A percentile compares a stretch with the other conserved stretches of the same genome.
These are phyloP conservation scores for Pistacia atlantica DNA, from an alignment of 345 rosid genomes.

Conservation along the genomic window DNA sequence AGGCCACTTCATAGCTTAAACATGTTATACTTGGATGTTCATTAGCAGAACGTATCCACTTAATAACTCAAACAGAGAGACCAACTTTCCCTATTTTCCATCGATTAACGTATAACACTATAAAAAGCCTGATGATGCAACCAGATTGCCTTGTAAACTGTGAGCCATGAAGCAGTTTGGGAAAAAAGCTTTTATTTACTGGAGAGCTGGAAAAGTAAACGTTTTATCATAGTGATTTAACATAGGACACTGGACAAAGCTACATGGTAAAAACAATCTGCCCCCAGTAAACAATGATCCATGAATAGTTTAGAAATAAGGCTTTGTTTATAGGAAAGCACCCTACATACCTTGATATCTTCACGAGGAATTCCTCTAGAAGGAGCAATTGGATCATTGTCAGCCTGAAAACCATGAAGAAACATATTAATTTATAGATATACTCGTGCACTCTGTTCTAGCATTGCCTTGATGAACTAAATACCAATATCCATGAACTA, in stretches of 20 bases:
- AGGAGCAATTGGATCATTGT: constrained; percentile 93
- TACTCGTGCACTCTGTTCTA: background rate
- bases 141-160: too few species aligned
- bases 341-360: constrained; percentile 66
- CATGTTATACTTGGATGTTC: background rate
- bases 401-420: constrained; percentile 56
- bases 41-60: too few species aligned
- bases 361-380: constrained; percentile 79
- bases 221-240: background rate
- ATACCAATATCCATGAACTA: background rate
- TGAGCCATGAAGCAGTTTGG: background rate
- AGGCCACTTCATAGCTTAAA: background rate
- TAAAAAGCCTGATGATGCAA: background rate
- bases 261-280: background rate
- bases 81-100: background rate
- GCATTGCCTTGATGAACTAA: background rate
- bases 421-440: background rate
- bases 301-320: background rate
- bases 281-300: background rate
- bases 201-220: background rate
- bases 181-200: background rate
- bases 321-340: background rate
- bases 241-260: background rate
- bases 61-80: background rate
- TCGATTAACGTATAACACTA: background rate